Evolutionary conservation across 2,329 filamentous ascomycete genomes (phyloP), one percentile per base, ranked within the genome.

Genomic region (Aureobasidium sp.): DNA sequence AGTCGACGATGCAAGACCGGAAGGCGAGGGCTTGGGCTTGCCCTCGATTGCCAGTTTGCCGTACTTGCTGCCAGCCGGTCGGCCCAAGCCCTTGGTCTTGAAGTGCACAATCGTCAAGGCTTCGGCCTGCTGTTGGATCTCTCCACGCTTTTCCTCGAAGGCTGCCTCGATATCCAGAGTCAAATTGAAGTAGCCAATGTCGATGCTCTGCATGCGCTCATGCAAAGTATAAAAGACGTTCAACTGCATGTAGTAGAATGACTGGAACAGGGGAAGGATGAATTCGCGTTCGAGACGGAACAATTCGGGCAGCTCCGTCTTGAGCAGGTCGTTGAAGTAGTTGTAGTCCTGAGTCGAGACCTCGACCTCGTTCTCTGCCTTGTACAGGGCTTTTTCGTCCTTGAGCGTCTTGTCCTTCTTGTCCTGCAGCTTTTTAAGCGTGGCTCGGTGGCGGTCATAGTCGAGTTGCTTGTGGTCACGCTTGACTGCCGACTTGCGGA

Each of bases 201-300:
- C 92, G 74, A 95, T 91, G 67, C 83, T 86, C 78, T 99, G 94
- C 94, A 99, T 99, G 77, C 88, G 91, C 76, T 97, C 93, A 74
- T 99, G 94, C 60, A 99, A 81, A 0, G 94, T 99, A 77, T 99
- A 99, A 75, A 97, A 99, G 67, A 99, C 90, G 75, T 99, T 99
- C 67, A 99, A 84, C 76, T 99, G 94, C 94, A 99, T 99, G 80
- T 97, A 99, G 78, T 99, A 99, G 79, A 99, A 99, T 11, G 90
- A 96, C 74, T 97, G 94, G 81, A 99, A 99, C 8, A 99, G 84
- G 2, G 94, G 94, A 68, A 90, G 87, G 74, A 99, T 99, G 74
- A 99, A 97, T 74, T 97, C 89, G 66, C 87, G 85, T 75, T 99
- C 94, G 19, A 99, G 84, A 8, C 79, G 75, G 75, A 99, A 99